Conservation (phyloP, 306 rosid genomes). For the Crotalaria pallida region DNA sequence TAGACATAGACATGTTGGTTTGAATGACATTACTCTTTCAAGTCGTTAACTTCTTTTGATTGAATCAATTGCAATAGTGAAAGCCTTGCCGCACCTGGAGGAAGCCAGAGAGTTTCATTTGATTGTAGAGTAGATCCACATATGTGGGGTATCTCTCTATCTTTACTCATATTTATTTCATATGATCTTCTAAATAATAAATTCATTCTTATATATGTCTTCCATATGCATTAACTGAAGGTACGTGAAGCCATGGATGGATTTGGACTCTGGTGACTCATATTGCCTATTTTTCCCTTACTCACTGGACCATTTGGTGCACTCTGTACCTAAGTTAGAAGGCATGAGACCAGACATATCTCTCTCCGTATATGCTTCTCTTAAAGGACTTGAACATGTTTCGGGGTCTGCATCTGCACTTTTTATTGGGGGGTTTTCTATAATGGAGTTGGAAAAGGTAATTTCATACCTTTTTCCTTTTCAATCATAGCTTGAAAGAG, state of each 20-base stretch:
- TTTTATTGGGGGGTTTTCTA: constrained; percentile 84
- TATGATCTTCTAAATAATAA: constrained; percentile 2
- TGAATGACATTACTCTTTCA: not conserved
- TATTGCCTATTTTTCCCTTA: constrained; percentile 89
- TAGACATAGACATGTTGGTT: not conserved
- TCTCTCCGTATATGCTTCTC: constrained; percentile 57
- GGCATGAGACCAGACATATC: constrained; percentile 67
- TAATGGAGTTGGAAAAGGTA: constrained; percentile 73
- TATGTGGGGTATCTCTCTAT: constrained; percentile 69
- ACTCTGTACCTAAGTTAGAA: constrained; percentile 55
- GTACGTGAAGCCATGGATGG: constrained; percentile 83
- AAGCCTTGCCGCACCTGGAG: constrained; percentile 39
- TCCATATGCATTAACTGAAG: constrained; percentile 39
- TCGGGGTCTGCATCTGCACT: constrained; percentile 78
- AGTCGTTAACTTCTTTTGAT: constrained; percentile 14
- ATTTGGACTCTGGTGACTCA: constrained; percentile 58
- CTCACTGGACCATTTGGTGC: constrained; percentile 84
- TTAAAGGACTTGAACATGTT: constrained; percentile 50
- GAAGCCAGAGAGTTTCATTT: constrained; percentile 38
- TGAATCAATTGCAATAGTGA: constrained; percentile 24
- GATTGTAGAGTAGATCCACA: constrained; percentile 83
- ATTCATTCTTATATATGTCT: constrained; percentile 14
- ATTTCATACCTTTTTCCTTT: not conserved
- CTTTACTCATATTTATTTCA: constrained; percentile 1
- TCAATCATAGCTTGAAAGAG: not conserved